These are phyloP conservation scores for Emergomyces orientalis DNA, from an alignment of 2,329 filamentous ascomycete species.

Conservation along the genomic window DNA sequence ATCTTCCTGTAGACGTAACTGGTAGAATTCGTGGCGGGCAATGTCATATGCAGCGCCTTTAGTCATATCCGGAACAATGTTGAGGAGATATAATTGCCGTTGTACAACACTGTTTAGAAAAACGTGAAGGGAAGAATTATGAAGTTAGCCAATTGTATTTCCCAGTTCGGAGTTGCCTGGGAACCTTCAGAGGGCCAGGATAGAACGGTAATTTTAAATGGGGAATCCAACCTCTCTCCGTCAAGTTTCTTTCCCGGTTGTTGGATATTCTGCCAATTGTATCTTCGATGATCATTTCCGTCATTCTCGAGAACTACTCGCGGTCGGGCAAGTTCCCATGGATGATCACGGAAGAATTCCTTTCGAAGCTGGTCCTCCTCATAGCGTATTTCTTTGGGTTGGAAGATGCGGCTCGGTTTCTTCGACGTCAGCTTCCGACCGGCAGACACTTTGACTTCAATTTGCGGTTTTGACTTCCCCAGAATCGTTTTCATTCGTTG, in stretches of 20 bases:
- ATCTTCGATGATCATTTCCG: constrained; percentile 66
- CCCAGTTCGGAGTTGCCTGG: neutral
- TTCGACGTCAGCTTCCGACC: constrained; percentile 39
- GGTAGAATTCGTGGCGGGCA: constrained; percentile 85
- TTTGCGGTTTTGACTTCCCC: constrained; percentile 23
- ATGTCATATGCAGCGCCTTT: constrained; percentile 70
- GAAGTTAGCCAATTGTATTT: neutral
- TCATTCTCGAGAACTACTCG: constrained; percentile 75
- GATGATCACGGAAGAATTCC: constrained; percentile 86
- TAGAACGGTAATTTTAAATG: constrained; percentile 1
- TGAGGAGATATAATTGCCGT: constrained; percentile 77
- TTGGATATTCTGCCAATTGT: constrained; percentile 69
- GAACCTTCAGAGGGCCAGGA: neutral
- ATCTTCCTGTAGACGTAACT: constrained; percentile 69
- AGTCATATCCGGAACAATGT: constrained; percentile 49
- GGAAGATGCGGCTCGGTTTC: constrained; percentile 68
- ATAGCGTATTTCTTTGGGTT: constrained; percentile 67
- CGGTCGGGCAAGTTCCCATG: constrained; percentile 91
- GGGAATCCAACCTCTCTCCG: constrained; percentile 64
- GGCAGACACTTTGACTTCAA: constrained; percentile 29
- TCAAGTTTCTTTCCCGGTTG: constrained; percentile 69
- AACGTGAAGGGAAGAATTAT: neutral
- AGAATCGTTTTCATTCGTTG: constrained; percentile 24
- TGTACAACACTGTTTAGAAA: constrained; percentile 65
- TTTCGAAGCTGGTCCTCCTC: constrained; percentile 72